These are phyloP conservation scores for Dendrocalamus latiflorus DNA, from an alignment of 202 grass and related monocot genomes.

Conservation along the genomic window DNA sequence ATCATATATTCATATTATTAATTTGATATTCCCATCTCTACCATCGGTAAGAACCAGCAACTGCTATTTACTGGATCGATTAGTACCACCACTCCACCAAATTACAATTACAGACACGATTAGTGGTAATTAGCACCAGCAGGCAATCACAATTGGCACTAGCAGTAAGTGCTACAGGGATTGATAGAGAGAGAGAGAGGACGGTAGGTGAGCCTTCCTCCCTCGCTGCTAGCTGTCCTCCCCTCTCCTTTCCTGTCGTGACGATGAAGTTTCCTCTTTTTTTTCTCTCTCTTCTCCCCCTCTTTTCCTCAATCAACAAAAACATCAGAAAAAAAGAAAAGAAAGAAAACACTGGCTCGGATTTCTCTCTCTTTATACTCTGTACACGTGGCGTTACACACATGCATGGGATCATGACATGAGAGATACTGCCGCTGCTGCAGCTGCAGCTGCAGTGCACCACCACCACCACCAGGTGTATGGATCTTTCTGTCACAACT, in stretches of 20 bases:
- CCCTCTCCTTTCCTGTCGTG: constrained; percentile 62
- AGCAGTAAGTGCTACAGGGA: constrained; percentile 10
- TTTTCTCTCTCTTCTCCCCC: neutral
- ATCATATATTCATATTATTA: too few relatives aligned
- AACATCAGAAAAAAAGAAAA: too few relatives aligned
- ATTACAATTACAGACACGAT: neutral
- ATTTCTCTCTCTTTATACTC: too few relatives aligned
- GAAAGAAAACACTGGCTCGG: too few relatives aligned
- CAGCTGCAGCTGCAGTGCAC: too few relatives aligned
- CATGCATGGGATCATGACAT: neutral
- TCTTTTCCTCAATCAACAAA: too few relatives aligned
- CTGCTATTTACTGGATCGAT: too few relatives aligned
- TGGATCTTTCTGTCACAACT: too few relatives aligned
- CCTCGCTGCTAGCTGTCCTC: constrained; percentile 80
- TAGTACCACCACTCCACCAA: neutral
- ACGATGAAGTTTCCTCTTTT: constrained; percentile 57
- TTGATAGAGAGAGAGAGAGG: constrained; percentile 8
- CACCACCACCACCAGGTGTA: neutral
- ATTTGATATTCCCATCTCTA: too few relatives aligned
- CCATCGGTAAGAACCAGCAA: too few relatives aligned
- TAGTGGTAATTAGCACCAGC: constrained; percentile 12
- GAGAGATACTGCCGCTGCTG: neutral
- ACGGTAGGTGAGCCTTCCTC: constrained; percentile 64
- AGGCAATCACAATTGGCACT: neutral
- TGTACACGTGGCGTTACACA: constrained; percentile 15